Percentiles rank a stretch among this genome's conserved stretches.
Conservation (phyloP, 805 yeast genomes). For the Candida ortonii region DNA sequence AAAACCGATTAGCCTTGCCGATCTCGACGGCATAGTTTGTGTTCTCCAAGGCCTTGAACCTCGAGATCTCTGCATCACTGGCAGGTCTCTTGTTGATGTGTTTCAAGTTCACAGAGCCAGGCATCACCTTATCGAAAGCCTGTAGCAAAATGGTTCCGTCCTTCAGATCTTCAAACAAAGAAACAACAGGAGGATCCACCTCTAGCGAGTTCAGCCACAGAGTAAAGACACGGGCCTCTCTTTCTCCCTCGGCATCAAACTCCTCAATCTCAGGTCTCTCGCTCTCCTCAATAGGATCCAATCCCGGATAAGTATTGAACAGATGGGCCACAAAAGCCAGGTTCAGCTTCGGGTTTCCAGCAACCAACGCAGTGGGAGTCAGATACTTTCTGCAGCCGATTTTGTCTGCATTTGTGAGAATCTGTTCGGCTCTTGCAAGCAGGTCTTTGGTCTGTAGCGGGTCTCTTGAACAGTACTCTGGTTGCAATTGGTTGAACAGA, state of each 20-base stretch:
- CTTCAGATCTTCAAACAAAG: constrained; percentile 88
- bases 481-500: constrained; percentile 81
- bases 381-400: constrained; percentile 90
- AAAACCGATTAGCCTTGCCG: constrained; percentile 88
- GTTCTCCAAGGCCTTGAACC: constrained; percentile 95
- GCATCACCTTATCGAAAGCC: constrained; percentile 93
- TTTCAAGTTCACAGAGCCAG: constrained; percentile 79
- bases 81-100: constrained; percentile 83
- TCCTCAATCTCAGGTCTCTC: constrained; percentile 95
- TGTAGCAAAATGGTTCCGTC: constrained; percentile 87
- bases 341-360: constrained; percentile 95
- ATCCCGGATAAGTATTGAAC: constrained; percentile 94
- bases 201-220: constrained; percentile 96
- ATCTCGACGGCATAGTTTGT: constrained; percentile 98
- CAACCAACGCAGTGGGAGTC: constrained; percentile 88
- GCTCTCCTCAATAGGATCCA: constrained; percentile 88
- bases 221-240: constrained; percentile 98
- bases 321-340: constrained; percentile 96
- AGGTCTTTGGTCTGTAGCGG: constrained; percentile 81
- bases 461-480: constrained; percentile 73
- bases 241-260: constrained; percentile 98
- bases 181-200: constrained; percentile 91
- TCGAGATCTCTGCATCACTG: constrained; percentile 68
- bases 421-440: constrained; percentile 80
- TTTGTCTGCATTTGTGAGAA: constrained; percentile 82